Evolutionary conservation across 1,284 basidiomycete genomes (phyloP).

Genomic region (Cryptococcus sp.): DNA sequence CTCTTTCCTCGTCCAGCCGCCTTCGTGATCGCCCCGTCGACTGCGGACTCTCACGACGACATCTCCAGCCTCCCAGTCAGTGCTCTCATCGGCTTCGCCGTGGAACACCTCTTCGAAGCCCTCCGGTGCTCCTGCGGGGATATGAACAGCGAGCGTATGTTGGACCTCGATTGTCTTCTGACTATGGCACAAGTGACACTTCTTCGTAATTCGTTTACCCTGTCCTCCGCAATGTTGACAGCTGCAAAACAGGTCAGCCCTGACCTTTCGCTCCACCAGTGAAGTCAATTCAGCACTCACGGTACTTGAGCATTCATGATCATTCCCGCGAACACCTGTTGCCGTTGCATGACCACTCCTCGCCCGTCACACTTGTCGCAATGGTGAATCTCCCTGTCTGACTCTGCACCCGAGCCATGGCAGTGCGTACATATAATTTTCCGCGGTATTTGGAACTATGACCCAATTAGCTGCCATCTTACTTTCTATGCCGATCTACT

Average conservation of each 20-base stretch:
- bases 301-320: conserved; percentile 59
- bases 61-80: conserved; percentile 90
- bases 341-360: conserved; percentile 78
- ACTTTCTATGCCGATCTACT: conserved; percentile 33
- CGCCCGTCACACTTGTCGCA: conserved; percentile 79
- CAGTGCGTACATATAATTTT: conserved; percentile 89
- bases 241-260: conserved; percentile 53
- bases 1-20: conserved; percentile 84
- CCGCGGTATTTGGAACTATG: conserved; percentile 85
- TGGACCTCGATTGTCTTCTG: conserved; percentile 68
- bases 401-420: conserved; percentile 85
- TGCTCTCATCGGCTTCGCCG: conserved; percentile 88
- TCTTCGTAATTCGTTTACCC: conserved; percentile 70
- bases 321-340: conserved; percentile 96
- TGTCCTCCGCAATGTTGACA: conserved; percentile 76
- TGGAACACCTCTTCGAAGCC: conserved; percentile 88
- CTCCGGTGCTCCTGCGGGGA: conserved; percentile 85
- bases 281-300: conserved; percentile 31
- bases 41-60: conserved; percentile 79
- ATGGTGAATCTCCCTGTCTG: conserved; percentile 77
- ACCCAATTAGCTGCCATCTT: neutral
- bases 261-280: neutral
- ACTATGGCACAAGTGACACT: conserved; percentile 79
- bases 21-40: conserved; percentile 62
- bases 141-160: conserved; percentile 70